phyloP scores from a whole-genome alignment of 306 rosid species.

The Dicorynia guianensis region DNA sequence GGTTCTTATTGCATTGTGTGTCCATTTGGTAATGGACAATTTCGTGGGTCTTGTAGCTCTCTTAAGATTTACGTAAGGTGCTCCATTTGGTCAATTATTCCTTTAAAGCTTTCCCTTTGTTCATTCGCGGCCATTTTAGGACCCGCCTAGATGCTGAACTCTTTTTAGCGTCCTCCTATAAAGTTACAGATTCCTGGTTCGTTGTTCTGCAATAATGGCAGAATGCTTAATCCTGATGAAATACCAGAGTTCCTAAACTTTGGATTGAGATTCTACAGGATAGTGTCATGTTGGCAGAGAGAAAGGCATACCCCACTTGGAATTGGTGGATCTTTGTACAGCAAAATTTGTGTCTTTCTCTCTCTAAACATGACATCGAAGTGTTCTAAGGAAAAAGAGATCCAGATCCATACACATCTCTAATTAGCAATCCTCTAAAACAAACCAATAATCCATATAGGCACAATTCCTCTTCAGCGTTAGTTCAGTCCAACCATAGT shows the following conservation, averaged over 20 bases:
- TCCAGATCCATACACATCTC: background rate
- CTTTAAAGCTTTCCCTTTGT: constrained; percentile 36
- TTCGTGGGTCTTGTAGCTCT: too few species aligned
- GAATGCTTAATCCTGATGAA: constrained; percentile 10
- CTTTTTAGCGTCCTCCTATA: constrained; percentile 18
- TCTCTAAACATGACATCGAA: too few species aligned
- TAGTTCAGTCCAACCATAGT: background rate
- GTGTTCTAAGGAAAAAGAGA: too few species aligned
- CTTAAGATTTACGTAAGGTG: constrained; percentile 15
- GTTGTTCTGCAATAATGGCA: constrained; percentile 21
- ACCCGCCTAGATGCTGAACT: constrained; percentile 44
- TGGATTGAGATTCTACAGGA: too few species aligned
- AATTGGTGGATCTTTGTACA: too few species aligned
- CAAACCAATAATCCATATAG: background rate
- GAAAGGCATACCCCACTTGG: too few species aligned
- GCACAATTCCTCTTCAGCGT: constrained; percentile 9
- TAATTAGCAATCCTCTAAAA: background rate
- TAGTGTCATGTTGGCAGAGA: too few species aligned
- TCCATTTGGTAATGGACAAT: too few species aligned
- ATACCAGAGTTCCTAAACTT: background rate
- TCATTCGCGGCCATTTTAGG: constrained; percentile 47
- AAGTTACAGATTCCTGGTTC: constrained; percentile 48
- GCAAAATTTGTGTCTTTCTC: too few species aligned
- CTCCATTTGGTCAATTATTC: constrained; percentile 37
- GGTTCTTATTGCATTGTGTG: too few species aligned